Evolutionary conservation across 495 filamentous ascomycete genomes (phyloP), one percentile per base, ranked within the genome.

Genomic region (Parathielavia appendiculata): DNA sequence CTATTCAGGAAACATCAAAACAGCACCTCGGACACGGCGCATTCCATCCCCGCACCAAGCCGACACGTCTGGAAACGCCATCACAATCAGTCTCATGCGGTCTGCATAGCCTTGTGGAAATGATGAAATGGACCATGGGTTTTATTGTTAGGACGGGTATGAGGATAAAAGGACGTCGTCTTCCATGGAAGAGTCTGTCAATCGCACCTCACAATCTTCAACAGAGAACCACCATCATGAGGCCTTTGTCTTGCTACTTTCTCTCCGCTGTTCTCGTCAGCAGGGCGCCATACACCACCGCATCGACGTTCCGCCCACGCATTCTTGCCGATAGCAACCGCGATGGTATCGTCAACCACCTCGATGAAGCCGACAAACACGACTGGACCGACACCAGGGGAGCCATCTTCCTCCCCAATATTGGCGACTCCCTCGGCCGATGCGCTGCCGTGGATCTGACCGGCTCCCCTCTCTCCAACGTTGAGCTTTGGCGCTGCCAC

Each of bases 351-450:
- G 35, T 51, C 32, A 51, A 39, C 49, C 12, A 51, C 5, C 49
- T 51, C 3, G 49, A 51, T 19, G 35, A 52, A 1, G 0, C 20
- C 50, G 20, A 39, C 20, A 52, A 52, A 12, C 50, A 52, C n/a
- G 36, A 52, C 12, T 52, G 50, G 50, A 40, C 50, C 5, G 20
- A 12, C 16, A 10, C 30, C 4, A 35, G 50, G 20, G 50, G 50
- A 4, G 50, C 36, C 13, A 52, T 52, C 50, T 52, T 40, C 20
- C 50, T 52, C 19, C 50, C 50, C 2, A 52, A 52, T 38, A 17
- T 52, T n/a, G 50, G 50, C 20, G 35, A 52, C 38, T 41, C 50
- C 17, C 1, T 2, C 19, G 36, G 30, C 36, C 36, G 50, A 8
- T 52, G 50, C 38, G 11, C 50, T 13, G 36, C 7, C 5, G 36